Evolutionary conservation across 371 early-diverging fungal genomes (phyloP).

Genomic region (Mucor piriformis): DNA sequence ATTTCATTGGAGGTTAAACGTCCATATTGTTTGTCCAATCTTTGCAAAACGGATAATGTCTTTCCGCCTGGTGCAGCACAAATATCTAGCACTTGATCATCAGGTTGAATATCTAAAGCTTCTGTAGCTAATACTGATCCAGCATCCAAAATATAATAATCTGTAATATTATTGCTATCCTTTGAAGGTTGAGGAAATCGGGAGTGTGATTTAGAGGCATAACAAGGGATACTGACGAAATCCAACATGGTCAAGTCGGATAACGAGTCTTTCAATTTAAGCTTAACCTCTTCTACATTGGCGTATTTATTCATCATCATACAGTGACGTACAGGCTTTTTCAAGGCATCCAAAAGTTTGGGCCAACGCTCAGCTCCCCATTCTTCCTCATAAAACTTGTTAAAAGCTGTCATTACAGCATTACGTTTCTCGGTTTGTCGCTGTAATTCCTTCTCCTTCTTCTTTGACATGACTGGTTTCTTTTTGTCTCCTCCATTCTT

Average conservation of each 20-base stretch:
- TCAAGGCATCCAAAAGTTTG: constrained; percentile 43
- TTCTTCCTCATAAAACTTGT: constrained; percentile 45
- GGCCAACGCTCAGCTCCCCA: constrained; percentile 61
- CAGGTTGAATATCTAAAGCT: constrained; percentile 62
- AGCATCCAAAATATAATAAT: constrained; percentile 70
- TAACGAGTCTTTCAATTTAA: constrained; percentile 25
- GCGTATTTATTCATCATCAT: constrained; percentile 60
- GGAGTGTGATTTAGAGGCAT: constrained; percentile 28
- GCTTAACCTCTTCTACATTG: constrained; percentile 27
- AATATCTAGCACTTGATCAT: constrained; percentile 80
- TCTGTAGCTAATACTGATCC: constrained; percentile 66
- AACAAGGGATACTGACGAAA: constrained; percentile 44
- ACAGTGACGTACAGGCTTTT: constrained; percentile 48
- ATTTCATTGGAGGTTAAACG: constrained; percentile 60
- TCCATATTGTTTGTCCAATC: constrained; percentile 42
- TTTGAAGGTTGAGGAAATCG: constrained; percentile 49
- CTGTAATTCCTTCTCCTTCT: constrained; percentile 38
- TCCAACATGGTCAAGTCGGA: constrained; percentile 33
- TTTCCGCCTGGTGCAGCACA: constrained; percentile 85
- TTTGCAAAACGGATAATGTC: constrained; percentile 56
- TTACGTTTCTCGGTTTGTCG: constrained; percentile 37
- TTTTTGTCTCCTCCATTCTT: constrained; percentile 23
- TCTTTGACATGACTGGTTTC: constrained; percentile 36
- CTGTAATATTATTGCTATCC: constrained; percentile 36
- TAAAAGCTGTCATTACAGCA: constrained; percentile 42